Evolutionary conservation across 2,329 filamentous ascomycete species (phyloP), one percentile per base, ranked within the genome.

Genomic region (Talaromyces piceae): DNA sequence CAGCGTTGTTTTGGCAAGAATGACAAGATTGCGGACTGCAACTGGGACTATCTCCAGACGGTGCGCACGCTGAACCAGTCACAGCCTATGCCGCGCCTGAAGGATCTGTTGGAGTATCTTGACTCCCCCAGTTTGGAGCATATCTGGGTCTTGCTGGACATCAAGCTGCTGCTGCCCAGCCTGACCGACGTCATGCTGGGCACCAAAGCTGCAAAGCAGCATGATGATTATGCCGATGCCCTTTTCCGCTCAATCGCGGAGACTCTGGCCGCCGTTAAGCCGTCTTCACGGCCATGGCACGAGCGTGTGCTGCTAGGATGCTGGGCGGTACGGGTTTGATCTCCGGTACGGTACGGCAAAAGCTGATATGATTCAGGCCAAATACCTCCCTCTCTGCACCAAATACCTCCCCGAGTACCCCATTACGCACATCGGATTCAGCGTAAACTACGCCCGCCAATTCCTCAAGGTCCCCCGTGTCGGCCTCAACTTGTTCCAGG

Each of bases 121-220:
- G 75, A 79, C 0, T 73, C 80, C 57, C 84, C 83, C 0, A 84
- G 77, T 0, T 65, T 78, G 30, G 81, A 87, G 60, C 67, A 84
- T 33, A 75, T 91, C 9, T 95, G 90, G 91, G 60, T 93, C 5
- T 68, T 96, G 55, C 73, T 97, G 2, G 91, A 97, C 66, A 88
- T 96, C 66, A 97, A 96, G 75, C 83, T 88, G n/a, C 12, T 44
- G 18, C 22, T 23, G 11, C 27, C 27, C 20, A 39, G 45, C 16
- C 25, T 50, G 28, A 25, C 4, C 18, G 41, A 39, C 9, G 50
- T 45, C 12, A 25, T 52, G 20, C n/a, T 33, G 13, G 47, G 45
- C 41, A 37, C 58, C 20, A 44, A 45, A 22, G 43, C 6, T 13
- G 30, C 39, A 4, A 39, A 30, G 45, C 37, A 67, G 63, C 53